Percentiles rank a stretch among this genome's conserved stretches.
Evolutionary conservation across 331 rosid genomes (phyloP).

Genomic region (Arachis monticola): DNA sequence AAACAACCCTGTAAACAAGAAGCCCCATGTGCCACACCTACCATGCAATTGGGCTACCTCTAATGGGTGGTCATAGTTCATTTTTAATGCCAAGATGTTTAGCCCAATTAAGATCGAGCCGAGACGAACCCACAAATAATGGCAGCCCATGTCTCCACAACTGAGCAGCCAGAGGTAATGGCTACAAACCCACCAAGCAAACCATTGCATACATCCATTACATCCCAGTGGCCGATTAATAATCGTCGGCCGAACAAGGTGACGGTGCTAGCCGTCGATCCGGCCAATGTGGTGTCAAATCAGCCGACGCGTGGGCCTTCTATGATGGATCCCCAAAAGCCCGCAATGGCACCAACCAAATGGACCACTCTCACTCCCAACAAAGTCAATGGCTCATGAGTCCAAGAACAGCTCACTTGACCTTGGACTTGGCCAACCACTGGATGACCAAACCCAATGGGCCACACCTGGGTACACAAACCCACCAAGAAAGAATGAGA

Average conservation of each 20-base stretch:
- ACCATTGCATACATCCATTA: constrained; percentile 54
- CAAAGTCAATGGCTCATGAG: constrained; percentile 81
- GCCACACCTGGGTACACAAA: constrained; percentile 77
- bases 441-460: constrained; percentile 79
- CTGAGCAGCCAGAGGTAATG: constrained; percentile 74
- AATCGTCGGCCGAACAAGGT: constrained; percentile 62
- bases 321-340: constrained; percentile 39
- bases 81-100: constrained; percentile 59
- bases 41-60: constrained; percentile 70
- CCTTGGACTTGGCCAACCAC: constrained; percentile 69
- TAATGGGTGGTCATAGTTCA: constrained; percentile 71
- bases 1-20: constrained; percentile 76
- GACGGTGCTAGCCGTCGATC: constrained; percentile 57
- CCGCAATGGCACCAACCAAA: constrained; percentile 75
- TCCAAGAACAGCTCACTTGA: constrained; percentile 52
- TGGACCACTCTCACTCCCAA: constrained; percentile 84
- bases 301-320: constrained; percentile 80
- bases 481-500: constrained; percentile 69
- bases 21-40: constrained; percentile 50
- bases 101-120: constrained; percentile 68
- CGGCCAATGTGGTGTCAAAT: constrained; percentile 64
- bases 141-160: constrained; percentile 86
- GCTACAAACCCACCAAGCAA: constrained; percentile 81
- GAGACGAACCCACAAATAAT: constrained; percentile 66
- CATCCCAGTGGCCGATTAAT: constrained; percentile 69